phyloP scores from a whole-genome alignment of 805 yeast species.

The Pichia manshurica region DNA sequence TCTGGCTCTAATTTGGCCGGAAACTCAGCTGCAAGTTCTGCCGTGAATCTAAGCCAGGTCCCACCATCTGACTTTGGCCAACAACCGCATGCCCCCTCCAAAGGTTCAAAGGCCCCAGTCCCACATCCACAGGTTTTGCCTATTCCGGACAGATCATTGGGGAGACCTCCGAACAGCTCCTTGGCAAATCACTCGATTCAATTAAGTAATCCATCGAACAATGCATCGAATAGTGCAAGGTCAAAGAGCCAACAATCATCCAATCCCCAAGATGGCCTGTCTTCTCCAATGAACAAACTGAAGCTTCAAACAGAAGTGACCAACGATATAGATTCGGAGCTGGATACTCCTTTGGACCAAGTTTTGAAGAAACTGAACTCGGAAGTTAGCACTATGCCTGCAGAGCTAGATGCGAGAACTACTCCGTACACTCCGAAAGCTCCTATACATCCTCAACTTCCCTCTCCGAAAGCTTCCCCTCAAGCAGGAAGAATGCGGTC shows the following conservation, averaged over 20 bases:
- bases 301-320: neutral
- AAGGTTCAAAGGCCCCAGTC: neutral
- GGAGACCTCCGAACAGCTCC: constrained; percentile 5
- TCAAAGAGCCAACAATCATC: neutral
- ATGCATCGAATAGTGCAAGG: neutral
- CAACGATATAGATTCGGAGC: constrained; percentile 9
- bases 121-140: constrained; percentile 10
- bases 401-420: neutral
- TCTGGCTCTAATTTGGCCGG: neutral
- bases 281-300: neutral
- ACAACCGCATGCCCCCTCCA: neutral
- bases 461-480: neutral
- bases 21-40: neutral
- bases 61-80: too few species aligned
- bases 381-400: neutral
- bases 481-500: constrained; percentile 11
- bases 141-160: constrained; percentile 16
- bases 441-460: neutral
- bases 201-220: neutral
- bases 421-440: neutral
- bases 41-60: neutral
- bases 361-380: neutral
- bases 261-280: neutral
- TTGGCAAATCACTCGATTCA: neutral
- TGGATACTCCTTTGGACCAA: constrained; percentile 4